Percentiles rank a stretch among this genome's conserved stretches.
Evolutionary conservation across 306 rosid species (phyloP).

Genomic region (Macrotyloma uniflorum): DNA sequence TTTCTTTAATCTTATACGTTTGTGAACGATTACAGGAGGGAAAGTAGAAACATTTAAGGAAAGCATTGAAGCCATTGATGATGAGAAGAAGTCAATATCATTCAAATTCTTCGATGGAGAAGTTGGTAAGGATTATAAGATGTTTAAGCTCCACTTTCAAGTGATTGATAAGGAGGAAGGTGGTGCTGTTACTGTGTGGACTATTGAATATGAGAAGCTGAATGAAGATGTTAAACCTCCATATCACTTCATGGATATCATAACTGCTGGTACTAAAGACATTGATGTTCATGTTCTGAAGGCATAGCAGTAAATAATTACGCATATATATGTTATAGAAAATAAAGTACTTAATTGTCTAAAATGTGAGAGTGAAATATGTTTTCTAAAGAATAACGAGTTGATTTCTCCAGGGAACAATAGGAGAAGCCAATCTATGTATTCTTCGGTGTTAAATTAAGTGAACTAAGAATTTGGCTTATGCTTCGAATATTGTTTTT

Average conservation of each 20-base stretch:
- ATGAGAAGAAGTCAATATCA: not conserved
- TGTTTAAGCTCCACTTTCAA: not conserved
- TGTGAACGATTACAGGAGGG: too few relatives aligned
- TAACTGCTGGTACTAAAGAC: not conserved
- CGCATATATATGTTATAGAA: not conserved
- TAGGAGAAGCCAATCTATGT: too few relatives aligned
- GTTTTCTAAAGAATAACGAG: not conserved
- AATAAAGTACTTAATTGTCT: not conserved
- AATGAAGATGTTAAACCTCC: not conserved
- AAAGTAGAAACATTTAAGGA: not conserved
- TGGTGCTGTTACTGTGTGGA: not conserved
- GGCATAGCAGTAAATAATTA: not conserved
- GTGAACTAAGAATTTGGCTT: too few relatives aligned
- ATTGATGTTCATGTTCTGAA: not conserved
- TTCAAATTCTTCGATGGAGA: constrained; percentile 21
- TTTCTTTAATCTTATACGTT: too few relatives aligned
- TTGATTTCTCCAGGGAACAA: not conserved
- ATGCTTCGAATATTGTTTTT: too few relatives aligned
- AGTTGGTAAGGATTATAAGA: not conserved
- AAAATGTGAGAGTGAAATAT: not conserved
- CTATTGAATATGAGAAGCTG: not conserved
- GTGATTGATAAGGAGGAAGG: not conserved
- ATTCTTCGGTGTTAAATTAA: too few relatives aligned
- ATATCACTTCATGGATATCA: not conserved
- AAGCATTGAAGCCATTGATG: not conserved